Evolutionary conservation across 192 early-diverging fungal species (phyloP), one percentile per base, ranked within the genome.

Genomic region (Entomortierella lignicola): DNA sequence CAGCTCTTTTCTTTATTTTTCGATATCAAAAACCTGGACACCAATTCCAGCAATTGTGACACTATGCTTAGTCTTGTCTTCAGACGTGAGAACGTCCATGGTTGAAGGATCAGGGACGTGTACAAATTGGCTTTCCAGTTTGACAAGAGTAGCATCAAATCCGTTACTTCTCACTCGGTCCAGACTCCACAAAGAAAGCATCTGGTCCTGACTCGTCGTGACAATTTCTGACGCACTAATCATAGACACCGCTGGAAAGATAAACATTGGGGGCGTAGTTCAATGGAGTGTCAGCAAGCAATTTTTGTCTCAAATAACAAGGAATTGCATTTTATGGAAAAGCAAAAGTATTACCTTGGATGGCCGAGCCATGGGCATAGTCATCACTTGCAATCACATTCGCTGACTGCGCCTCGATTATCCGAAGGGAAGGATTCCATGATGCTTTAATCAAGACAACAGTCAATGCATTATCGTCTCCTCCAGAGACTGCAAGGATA

Each of bases 381-480:
- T 66, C 54, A 34, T 86, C 77, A 27, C 61, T 79, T 0, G 65
- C 50, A 25, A 83, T 60, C 34, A 52, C 62, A 27, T 27, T 50
- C 5, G 32, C 48, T 17, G 63, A 41, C 2, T 23, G 29, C 4
- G 51, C 66, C 37, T 56, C 25, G 48, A 67, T 66, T 0, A 48
- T 29, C 2, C 57, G 44, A 26, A 8, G 2, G 26, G n/a, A 41
- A 30, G 37, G 23, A 53, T 60, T n/a, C 60, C 72, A 72, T 18
- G 7, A 7, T 31, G 80, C 37, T 31, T 66, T 39, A 31, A 89
- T 21, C 54, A 50, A 53, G 15, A 64, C 60, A 2, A 73, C 70
- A 23, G 75, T 60, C 20, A 93, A 34, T 0, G 85, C 81, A 73
- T 92, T 92, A 70, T 95, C 93, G 52, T 96, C 94, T 4, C 94